Evolutionary conservation across 345 rosid genomes (phyloP), one percentile per base, ranked within the genome.

Genomic region (Populus alba): DNA sequence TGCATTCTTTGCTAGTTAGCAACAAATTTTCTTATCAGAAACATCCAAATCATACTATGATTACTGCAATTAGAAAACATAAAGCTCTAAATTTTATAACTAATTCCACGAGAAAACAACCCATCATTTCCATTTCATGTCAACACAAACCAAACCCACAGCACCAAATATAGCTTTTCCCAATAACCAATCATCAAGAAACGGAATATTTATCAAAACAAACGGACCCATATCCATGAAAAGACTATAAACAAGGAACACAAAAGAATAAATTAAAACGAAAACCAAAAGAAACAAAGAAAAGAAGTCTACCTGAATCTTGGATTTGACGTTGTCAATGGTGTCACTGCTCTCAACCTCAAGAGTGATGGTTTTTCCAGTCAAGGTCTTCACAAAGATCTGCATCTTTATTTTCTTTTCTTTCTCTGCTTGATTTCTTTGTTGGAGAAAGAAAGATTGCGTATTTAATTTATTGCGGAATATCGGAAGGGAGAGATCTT

Each of bases 331-430:
- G 49, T 79, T 79, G 70, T 79, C 82, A 37, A 74, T 74, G 63
- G 82, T 79, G 62, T 79, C 82, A 25, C 78, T 79, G 53, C 82
- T 79, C 73, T 79, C 82, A 16, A 79, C 78, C 65, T 79, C 82
- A 45, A 79, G 82, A 59, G 82, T 74, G 62, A 79, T 73, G 57
- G 82, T 79, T 67, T 68, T 73, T 31, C 82, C 82, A 2, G 74
- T 74, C 12, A 79, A 59, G 25, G 78, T 79, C 68, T 73, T 74
- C 38, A 74, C 78, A 43, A 79, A 79, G 74, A 79, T 79, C 74
- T 79, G 82, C 78, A 79, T 79, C 31, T 16, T 72, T 49, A 3
- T 20, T 47, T 29, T 45, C 16, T 11, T 0, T 27, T 29, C n/a
- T n/a, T 22, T 23, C 10, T 16, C 23, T 76, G 7, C 33, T 13